Evolutionary conservation across 441 rosid species (phyloP).

Genomic region (Eutrema salsugineum): DNA sequence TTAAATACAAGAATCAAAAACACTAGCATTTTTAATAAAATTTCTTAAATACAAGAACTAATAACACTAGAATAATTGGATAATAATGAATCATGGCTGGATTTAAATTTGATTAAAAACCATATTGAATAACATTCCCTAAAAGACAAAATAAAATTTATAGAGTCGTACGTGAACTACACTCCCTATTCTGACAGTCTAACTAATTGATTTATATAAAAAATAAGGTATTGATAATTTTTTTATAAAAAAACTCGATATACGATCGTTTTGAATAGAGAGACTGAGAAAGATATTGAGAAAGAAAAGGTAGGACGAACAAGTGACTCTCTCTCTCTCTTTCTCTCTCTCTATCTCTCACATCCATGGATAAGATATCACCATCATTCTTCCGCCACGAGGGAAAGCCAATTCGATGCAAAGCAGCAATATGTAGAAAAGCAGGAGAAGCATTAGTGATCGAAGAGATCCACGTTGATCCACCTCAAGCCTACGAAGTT

Average conservation of each 20-base stretch:
- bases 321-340: not conserved
- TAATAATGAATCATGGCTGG: too few species aligned
- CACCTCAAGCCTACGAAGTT: constrained; percentile 67
- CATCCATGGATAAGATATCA: constrained; percentile 6
- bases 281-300: not conserved
- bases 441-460: constrained; percentile 52
- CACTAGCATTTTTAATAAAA: too few species aligned
- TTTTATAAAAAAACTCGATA: not conserved
- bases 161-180: too few species aligned
- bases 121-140: too few species aligned
- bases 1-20: too few species aligned
- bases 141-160: too few species aligned
- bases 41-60: too few species aligned
- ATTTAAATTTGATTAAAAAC: too few species aligned
- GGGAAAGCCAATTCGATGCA: constrained; percentile 29
- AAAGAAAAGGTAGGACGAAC: not conserved
- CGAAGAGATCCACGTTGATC: constrained; percentile 70
- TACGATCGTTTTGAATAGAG: not conserved
- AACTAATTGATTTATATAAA: not conserved
- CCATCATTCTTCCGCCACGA: not conserved
- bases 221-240: not conserved
- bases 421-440: constrained; percentile 59
- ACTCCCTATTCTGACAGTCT: too few species aligned
- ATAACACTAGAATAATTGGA: too few species aligned
- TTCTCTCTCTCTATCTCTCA: not conserved